Percentiles rank a stretch among this genome's conserved stretches.
Evolutionary conservation across 495 filamentous ascomycete species (phyloP).

Genomic region (Cetradonia linearis): DNA sequence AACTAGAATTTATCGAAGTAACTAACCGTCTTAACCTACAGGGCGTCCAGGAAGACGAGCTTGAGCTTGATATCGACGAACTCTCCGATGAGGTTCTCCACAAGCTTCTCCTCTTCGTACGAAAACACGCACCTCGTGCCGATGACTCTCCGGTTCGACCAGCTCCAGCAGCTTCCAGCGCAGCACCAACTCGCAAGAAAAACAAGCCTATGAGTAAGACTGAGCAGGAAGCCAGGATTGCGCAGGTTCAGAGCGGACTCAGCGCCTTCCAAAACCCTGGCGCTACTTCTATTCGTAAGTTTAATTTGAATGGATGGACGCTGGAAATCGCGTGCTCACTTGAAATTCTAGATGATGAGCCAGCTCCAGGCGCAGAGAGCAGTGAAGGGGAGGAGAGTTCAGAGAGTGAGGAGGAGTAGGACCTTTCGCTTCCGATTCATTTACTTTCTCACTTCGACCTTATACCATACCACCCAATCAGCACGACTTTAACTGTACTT

Average conservation of each 20-base stretch:
- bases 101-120: constrained; percentile 67
- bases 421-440: background rate
- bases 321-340: constrained; percentile 10
- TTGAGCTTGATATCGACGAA: constrained; percentile 85
- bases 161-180: constrained; percentile 33
- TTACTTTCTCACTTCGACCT: background rate
- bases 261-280: constrained; percentile 37
- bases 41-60: constrained; percentile 69
- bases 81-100: constrained; percentile 62
- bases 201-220: constrained; percentile 97
- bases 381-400: constrained; percentile 44
- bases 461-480: background rate
- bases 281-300: constrained; percentile 23
- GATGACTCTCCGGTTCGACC: constrained; percentile 35
- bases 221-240: constrained; percentile 85
- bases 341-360: constrained; percentile 28
- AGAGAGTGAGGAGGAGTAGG: constrained; percentile 46
- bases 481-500: constrained; percentile 7
- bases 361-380: constrained; percentile 35
- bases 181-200: constrained; percentile 61
- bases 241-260: constrained; percentile 54
- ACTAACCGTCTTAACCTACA: constrained; percentile 37
- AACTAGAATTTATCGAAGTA: constrained; percentile 7
- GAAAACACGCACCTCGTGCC: constrained; percentile 50
- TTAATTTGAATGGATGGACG: background rate